Evolutionary conservation across 345 rosid genomes (phyloP).

Genomic region (Eutrema japonicum): DNA sequence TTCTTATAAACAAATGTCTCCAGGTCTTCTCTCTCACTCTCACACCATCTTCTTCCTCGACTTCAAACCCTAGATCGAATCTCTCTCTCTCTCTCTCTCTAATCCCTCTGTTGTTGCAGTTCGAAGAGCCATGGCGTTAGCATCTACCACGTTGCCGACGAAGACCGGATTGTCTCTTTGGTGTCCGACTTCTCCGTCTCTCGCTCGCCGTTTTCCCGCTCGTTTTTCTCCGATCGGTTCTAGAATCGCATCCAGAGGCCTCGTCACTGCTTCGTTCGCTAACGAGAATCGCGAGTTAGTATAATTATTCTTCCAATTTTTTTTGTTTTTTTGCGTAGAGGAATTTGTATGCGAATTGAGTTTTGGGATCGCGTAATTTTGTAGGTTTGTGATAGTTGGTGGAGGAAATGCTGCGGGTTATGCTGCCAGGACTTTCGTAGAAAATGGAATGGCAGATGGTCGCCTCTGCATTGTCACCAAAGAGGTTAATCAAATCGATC

Average conservation of each 20-base stretch:
- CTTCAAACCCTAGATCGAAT: conserved; percentile 16
- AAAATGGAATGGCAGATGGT: conserved; percentile 93
- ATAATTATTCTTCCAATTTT: not conserved
- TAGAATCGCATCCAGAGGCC: conserved; percentile 51
- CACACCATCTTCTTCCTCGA: conserved; percentile 28
- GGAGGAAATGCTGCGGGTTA: conserved; percentile 99
- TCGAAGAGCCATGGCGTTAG: conserved; percentile 61
- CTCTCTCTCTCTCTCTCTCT: conserved; percentile 37
- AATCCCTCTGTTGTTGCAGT: conserved; percentile 47
- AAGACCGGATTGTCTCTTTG: conserved; percentile 65
- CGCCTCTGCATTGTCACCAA: conserved; percentile 84
- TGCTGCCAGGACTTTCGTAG: conserved; percentile 93
- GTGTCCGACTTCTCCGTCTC: conserved; percentile 59
- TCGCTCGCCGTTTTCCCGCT: conserved; percentile 47
- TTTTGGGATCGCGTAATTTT: not conserved
- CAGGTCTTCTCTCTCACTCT: conserved; percentile 52
- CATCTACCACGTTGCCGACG: conserved; percentile 54
- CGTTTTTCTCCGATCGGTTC: conserved; percentile 50
- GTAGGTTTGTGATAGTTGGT: conserved; percentile 83
- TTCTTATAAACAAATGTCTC: conserved; percentile 44
- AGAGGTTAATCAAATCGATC: conserved; percentile 59
- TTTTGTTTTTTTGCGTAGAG: not conserved
- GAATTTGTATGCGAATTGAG: conserved; percentile 5
- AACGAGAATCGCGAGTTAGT: conserved; percentile 88
- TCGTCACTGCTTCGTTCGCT: conserved; percentile 71